Conservation (phyloP, 805 yeast genomes). For the Vanderwaltozyma verrucispora region DNA sequence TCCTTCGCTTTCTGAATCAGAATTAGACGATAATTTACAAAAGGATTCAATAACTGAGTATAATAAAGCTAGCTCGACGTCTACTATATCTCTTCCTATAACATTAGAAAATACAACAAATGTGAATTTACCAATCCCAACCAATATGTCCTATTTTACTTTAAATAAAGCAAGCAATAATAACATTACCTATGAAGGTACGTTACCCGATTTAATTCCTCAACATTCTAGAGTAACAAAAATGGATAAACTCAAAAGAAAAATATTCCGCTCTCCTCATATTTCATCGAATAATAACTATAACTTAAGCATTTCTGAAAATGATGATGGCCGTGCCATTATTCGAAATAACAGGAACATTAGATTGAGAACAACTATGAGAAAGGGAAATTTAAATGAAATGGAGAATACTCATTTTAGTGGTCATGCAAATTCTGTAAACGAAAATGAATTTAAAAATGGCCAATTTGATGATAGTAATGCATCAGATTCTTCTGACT, state of each 20-base stretch:
- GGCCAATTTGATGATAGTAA: background rate
- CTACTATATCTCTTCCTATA: background rate
- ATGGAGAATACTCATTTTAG: no score
- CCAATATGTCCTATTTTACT: background rate
- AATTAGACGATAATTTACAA: background rate
- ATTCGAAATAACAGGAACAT: constrained; percentile 1
- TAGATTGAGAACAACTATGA: constrained; percentile 22
- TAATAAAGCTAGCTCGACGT: background rate
- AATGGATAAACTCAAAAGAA: constrained; percentile 11
- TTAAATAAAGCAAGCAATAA: constrained; percentile 1
- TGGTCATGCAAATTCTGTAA: background rate
- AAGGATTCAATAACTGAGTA: no score
- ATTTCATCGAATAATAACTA: background rate
- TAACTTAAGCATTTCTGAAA: constrained; percentile 1
- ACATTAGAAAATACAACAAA: no score
- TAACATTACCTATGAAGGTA: constrained; percentile 16
- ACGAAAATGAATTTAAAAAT: background rate
- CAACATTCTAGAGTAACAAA: constrained; percentile 13
- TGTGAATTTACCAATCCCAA: background rate
- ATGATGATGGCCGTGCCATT: constrained; percentile 1
- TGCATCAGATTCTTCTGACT: background rate
- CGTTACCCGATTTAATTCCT: constrained; percentile 22
- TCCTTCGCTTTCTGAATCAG: background rate
- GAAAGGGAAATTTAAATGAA: background rate
- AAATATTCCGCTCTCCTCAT: constrained; percentile 2